These are phyloP conservation scores for Zygoascus meyerae DNA, from an alignment of 1,139 yeast species.

Conservation along the genomic window DNA sequence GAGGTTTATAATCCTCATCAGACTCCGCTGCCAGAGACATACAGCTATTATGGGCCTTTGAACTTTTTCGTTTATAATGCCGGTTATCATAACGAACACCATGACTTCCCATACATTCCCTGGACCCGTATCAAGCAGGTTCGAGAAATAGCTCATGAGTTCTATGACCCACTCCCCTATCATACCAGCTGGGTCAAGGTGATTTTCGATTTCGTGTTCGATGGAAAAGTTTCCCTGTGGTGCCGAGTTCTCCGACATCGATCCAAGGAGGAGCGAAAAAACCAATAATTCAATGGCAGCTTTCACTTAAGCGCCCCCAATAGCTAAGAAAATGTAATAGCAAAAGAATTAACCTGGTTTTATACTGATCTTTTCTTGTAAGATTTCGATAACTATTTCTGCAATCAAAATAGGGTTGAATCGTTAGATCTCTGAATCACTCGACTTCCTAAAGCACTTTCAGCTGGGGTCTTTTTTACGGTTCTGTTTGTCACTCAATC, in stretches of 20 bases:
- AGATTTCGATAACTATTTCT: too few relatives aligned
- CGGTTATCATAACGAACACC: conserved; percentile 92
- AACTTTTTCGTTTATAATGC: conserved; percentile 84
- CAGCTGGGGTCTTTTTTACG: too few relatives aligned
- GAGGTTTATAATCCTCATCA: conserved; percentile 32
- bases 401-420: too few relatives aligned
- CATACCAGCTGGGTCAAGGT: conserved; percentile 79
- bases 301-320: too few relatives aligned
- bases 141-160: conserved; percentile 66
- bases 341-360: too few relatives aligned
- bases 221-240: conserved; percentile 65
- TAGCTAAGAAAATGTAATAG: too few relatives aligned
- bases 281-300: background rate
- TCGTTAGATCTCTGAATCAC: too few relatives aligned
- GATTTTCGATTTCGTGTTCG: conserved; percentile 63
- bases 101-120: conserved; percentile 89
- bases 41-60: conserved; percentile 78
- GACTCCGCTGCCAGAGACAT: conserved; percentile 64
- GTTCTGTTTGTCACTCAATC: too few relatives aligned
- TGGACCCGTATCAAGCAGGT: conserved; percentile 76
- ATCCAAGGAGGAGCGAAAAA: background rate
- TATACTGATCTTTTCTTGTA: too few relatives aligned
- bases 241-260: conserved; percentile 64
- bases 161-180: conserved; percentile 73
- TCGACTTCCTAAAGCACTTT: too few relatives aligned